Base-by-base conservation (phyloP, 202 grass and related monocot genomes). In the Carex sylvatica region DNA sequence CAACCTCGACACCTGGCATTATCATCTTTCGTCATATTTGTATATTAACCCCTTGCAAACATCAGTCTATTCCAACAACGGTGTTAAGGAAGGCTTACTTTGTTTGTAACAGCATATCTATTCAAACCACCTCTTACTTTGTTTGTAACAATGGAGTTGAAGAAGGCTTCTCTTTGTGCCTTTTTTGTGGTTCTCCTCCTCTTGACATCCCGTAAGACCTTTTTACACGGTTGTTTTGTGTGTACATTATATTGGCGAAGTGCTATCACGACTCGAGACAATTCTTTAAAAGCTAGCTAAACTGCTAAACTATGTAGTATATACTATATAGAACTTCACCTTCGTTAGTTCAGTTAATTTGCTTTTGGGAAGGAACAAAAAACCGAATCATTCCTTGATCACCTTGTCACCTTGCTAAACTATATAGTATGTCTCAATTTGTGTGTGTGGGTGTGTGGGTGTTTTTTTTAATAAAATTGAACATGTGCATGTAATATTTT, bases 121-220 rank as follows among this genome's bases (percentile, higher is more conserved):
- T 10, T 30, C 20, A 58, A 59, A 9, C 14, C 38, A 6, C 63
- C 18, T 54, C 56, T 84, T 44, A 47, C 6, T 33, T 59, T 44
- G 11, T 59, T 80, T n/a, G 46, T 59, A 12, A 16, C 47, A 78
- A 80, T 85, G 84, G 84, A 20, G 47, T 40, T 58, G 31, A 85
- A 85, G 47, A 85, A 79, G 62, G 59, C 46, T 24, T 79, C 62
- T 67, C 46, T 80, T 26, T 61, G 62, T 58, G 84, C 63, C 72
- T 26, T 85, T 42, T 79, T 85, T 74, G 40, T 59, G 24, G 59
- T 85, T 11, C 49, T 85, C 62, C 71, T 85, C 8, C 62, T 85
- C 31, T 85, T 85, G 3, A 16, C 84, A 1, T 85, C 84, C 10
- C 84, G 84, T 85, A 85, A 85, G 84, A 24, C 5, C 6, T 6